Evolutionary conservation across 345 rosid genomes (phyloP), one percentile per base, ranked within the genome.

Genomic region (Limnanthes douglasii): DNA sequence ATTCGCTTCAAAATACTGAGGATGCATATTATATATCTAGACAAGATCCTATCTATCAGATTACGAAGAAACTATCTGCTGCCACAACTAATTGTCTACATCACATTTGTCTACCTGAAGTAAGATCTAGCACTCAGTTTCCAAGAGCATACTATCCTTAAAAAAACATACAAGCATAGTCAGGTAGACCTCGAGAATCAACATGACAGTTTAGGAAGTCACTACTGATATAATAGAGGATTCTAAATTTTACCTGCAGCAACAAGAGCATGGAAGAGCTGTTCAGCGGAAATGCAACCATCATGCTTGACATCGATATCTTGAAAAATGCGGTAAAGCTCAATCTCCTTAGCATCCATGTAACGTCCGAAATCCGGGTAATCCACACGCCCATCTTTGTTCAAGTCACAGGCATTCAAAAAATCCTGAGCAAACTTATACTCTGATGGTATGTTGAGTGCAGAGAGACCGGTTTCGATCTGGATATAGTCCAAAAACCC

Each of bases 221-320:
- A 32, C 18, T 11, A 6, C 40, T 32, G 19, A 9, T 12, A 5
- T 2, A 30, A 52, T 37, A 39, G 46, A 49, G 41, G 34, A 49
- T 45, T 40, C 15, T 1, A 21, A 40, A 39, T 18, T 32, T 14
- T 70, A 78, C 98, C 95, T 48, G 95, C 92, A 48, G 63, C 70
- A 32, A 84, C 75, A 50, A 90, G 90, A 11, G 92, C 95, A 45
- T 90, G 84, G 75, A 66, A 90, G 0, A 84, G 74, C 77, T 90
- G 94, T 45, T 83, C 95, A 0, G 95, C 95, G 61, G 84, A 56
- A 72, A 90, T 90, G 77, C 86, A 90, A 3, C 98, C 94, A 44
- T 61, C 79, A 43, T 79, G 98, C 21, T 62, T 83, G 3, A 80
- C 93, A 59, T 80, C 93, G 48, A 80, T 80, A 5, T 79, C 70